phyloP scores from a whole-genome alignment of 345 rosid species.

The Eucalyptus marginata region DNA sequence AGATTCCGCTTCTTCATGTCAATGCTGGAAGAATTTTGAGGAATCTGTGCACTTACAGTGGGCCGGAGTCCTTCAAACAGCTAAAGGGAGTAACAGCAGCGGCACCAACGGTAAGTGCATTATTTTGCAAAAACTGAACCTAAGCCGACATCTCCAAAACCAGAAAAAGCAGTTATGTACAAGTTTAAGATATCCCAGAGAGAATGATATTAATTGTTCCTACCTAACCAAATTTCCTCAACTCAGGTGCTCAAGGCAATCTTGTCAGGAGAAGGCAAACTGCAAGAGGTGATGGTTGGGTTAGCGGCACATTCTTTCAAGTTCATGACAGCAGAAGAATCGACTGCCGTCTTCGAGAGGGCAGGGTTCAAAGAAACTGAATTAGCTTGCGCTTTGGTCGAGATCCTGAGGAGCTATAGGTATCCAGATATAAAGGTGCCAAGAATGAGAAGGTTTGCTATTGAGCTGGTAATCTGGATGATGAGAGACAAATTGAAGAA shows the following conservation, averaged over 20 bases:
- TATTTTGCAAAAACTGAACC: not conserved
- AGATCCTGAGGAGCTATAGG: slow-evolving; percentile 29
- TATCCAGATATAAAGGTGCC: slow-evolving; percentile 48
- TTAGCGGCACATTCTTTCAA: slow-evolving; percentile 46
- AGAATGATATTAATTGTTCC: not conserved
- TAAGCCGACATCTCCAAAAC: not conserved
- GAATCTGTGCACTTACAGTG: slow-evolving; percentile 41
- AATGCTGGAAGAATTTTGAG: slow-evolving; percentile 60
- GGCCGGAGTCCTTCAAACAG: slow-evolving; percentile 28
- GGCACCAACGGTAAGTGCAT: slow-evolving; percentile 46
- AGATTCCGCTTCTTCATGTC: slow-evolving; percentile 28
- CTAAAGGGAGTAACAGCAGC: slow-evolving; percentile 37
- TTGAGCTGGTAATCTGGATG: slow-evolving; percentile 73
- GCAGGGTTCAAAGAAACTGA: slow-evolving; percentile 30
- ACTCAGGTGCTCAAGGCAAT: slow-evolving; percentile 58
- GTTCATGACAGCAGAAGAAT: slow-evolving; percentile 39
- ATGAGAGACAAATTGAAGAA: slow-evolving; percentile 33
- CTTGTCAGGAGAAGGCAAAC: slow-evolving; percentile 40
- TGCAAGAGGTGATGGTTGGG: slow-evolving; percentile 79
- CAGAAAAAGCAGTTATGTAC: not conserved
- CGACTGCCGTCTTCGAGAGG: slow-evolving; percentile 8
- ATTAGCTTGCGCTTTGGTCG: slow-evolving; percentile 24
- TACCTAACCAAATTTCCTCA: not conserved
- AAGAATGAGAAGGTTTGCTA: slow-evolving; percentile 49
- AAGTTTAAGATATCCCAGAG: not conserved